Base-by-base conservation (phyloP, 108 stramenopile species). In the Nannochloropsis gaditana region DNA sequence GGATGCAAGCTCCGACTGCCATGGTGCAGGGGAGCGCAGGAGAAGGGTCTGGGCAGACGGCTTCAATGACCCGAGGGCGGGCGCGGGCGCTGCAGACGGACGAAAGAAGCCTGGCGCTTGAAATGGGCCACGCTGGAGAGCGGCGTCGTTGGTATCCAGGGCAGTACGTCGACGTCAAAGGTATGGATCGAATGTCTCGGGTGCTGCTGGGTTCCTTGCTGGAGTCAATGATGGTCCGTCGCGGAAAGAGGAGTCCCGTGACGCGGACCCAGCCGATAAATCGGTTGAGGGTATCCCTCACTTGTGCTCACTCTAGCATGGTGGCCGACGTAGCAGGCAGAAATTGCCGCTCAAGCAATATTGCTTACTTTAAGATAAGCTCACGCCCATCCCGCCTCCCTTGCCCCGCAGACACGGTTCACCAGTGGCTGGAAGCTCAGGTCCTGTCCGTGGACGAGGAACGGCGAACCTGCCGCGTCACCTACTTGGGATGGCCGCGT, bases 401-500 rank as follows among this genome's bases (percentile, higher is more conserved):
- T 8, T 31, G 31, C 31, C 31, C 31, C 31, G 31, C 59, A 44
- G 98, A 99, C 90, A 97, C 98, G 17, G 97, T 99, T 79, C 93
- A 96, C 88, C 96, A 97, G 83, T 92, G 98, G 98, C 86, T 99
- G 17, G 98, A 99, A 88, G 97, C 98, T 6, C 97, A 96, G 11
- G 88, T 99, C 43, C 93, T 97, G 82, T 94, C 96, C 45, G 91
- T 97, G 50, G 90, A 94, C 21, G 42, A 86, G 31, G 94, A 93
- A 95, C 42, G 2, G 3, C 59, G 59, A n/a, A 73, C 59, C 59
- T 73, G 59, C n/a, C 88, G 93, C 31, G 93, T 99, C 79, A 96
- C 97, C 89, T 99, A 99, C 94, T 96, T 97, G 90, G 98, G 98
- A 44, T 99, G 98, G 98, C 97, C 98, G 2, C 91, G 93, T 45